Evolutionary conservation across 1,284 basidiomycete species (phyloP), one percentile per base, ranked within the genome.

Genomic region (Heimioporus punctisporus): DNA sequence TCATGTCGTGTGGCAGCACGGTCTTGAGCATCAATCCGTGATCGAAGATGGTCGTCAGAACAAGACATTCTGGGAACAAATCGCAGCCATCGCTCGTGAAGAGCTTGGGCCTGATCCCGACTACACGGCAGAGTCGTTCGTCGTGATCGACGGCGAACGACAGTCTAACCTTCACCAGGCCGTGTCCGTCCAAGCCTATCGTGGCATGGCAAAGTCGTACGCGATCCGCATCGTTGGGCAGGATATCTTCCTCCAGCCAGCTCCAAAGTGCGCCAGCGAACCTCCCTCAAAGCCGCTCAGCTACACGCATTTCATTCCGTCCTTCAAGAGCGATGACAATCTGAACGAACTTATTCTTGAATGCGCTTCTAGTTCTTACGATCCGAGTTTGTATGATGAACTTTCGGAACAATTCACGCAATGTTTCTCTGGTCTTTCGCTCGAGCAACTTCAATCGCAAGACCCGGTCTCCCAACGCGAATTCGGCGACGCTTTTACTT

Each of bases 1-100:
- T 55, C 84, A 90, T 58, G 80, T 87, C 11, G 87, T 93, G 2
- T 96, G 92, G 92, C 83, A 88, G 61, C 92, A 93, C 63, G 89
- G 85, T 9, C 76, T 88, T 48, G 92, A 95, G 63, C 91, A 94
- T 66, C 84, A 82, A 54, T 62, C 75, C 0, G 74, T 80, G 1
- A 75, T 95, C 45, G 80, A 84, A 25, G 63, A 76, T 3, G 72
- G 86, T 8, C 82, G 87, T 21, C 70, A 76, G 19, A 80, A 88
- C 57, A 62, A 75, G 0, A 74, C 72, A 21, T 84, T 94, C 57
- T 94, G 91, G 87, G 74, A 79, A 11, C 76, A 78, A 27, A 70
- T 95, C 11, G 79, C 80, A 1, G 76, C 76, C 19, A 78, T 94
- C 39, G 78, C 84, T 8, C 79, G 78, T 48, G 78, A 85, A 55